Percentiles rank a stretch among this genome's conserved stretches.
Evolutionary conservation across 179 eudicot genomes (phyloP).

Genomic region (Silene vulgaris): DNA sequence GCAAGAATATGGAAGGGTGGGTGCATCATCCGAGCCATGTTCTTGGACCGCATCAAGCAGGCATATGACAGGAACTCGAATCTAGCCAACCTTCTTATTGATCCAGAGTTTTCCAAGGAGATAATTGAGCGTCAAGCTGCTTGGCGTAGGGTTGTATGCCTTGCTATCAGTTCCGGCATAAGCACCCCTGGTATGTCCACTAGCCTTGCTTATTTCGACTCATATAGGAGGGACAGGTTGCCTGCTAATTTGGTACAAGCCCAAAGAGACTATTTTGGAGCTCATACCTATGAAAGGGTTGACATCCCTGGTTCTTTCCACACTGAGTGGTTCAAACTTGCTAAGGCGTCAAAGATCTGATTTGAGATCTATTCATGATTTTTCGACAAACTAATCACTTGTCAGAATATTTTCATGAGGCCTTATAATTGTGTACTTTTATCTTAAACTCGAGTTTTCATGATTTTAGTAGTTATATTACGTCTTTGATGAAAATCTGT

Average conservation of each 20-base stretch:
- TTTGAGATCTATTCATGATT: conserved; percentile 18
- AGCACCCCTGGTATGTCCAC: conserved; percentile 93
- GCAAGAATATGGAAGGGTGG: conserved; percentile 98
- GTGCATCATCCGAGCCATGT: conserved; percentile 81
- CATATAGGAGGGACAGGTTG: conserved; percentile 71
- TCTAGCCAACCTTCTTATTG: conserved; percentile 75
- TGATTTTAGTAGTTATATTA: neutral
- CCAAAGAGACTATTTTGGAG: conserved; percentile 91
- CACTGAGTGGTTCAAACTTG: conserved; percentile 94
- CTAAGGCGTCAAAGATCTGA: conserved; percentile 59
- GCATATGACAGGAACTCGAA: conserved; percentile 76
- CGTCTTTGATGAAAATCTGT: neutral
- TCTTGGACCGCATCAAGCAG: conserved; percentile 84
- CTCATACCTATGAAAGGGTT: conserved; percentile 86
- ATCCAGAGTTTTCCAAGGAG: conserved; percentile 80
- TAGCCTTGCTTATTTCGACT: conserved; percentile 87
- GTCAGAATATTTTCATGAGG: conserved; percentile 11
- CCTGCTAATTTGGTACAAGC: conserved; percentile 93
- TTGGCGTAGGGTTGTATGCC: conserved; percentile 78
- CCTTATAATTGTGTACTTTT: conserved; percentile 11
- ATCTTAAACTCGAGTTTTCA: conserved; percentile 9
- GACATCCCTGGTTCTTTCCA: conserved; percentile 80
- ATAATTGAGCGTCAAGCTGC: conserved; percentile 72
- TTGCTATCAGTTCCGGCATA: conserved; percentile 73
- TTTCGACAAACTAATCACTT: neutral